Base-by-base conservation (phyloP, 495 filamentous ascomycete genomes). In the Annulohypoxylon maeteangense region DNA sequence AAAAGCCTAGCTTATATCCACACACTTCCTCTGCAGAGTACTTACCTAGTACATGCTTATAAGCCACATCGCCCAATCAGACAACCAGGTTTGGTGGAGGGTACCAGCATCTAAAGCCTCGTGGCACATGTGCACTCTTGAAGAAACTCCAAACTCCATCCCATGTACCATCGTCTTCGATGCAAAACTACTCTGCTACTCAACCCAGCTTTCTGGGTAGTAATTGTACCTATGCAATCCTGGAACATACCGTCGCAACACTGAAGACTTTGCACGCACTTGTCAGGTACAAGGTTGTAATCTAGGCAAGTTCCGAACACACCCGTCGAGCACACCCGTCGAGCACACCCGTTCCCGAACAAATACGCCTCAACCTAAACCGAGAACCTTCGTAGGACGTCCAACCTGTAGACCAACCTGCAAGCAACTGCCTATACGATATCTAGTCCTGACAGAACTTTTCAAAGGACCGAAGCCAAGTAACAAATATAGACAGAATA, bases 211-310 rank as follows among this genome's bases (percentile, higher is more conserved):
- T 40, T 36, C 7, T 36, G n/a, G 47, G 47, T 51, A n/a, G 36
- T 40, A 40, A 40, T 27, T 27, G 47, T 51, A 40, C 36, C 36
- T 40, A 51, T 51, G 47, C 47, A 16, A 51, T 29, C 47, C 23
- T 51, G 22, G 47, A 29, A 51, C 12, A 51, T 6, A 4, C 47
- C 47, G 5, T 29, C 47, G 3, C 12, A 7, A 5, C 12, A 5
- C 42, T 29, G 22, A 1, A 14, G 5, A n/a, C 14, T 44, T 16
- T 18, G 18, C 20, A n/a, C n/a, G n/a, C 16, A 44, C 40, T 8
- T 25, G 36, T 12, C 36, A 40, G 36, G 16, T 48, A 4, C 20
- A 10, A 20, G 7, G 44, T 20, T 22, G 44, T 23, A 48, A 25
- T 48, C 45, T 44, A 44, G 40, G 40, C 18, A 48, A 23, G 45